These are phyloP conservation scores for Annulohypoxylon moriforme DNA, from an alignment of 495 filamentous ascomycete species.

Conservation along the genomic window DNA sequence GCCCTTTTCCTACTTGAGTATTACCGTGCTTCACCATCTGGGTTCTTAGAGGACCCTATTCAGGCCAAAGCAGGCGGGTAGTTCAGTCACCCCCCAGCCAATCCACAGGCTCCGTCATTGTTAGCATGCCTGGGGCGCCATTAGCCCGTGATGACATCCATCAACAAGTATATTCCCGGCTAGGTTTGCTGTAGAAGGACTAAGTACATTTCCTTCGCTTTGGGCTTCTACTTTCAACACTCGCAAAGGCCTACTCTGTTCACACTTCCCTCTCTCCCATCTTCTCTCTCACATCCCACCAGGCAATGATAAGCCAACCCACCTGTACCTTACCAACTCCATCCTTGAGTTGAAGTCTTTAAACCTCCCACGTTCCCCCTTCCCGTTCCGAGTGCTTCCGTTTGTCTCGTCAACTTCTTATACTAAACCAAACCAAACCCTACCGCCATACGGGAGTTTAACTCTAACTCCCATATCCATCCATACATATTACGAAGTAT, in stretches of 20 bases:
- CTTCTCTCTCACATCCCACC: conserved; percentile 36
- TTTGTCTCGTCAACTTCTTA: conserved; percentile 23
- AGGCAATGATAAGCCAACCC: conserved; percentile 43
- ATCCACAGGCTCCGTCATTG: conserved; percentile 45
- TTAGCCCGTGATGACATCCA: conserved; percentile 48
- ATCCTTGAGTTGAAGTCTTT: conserved; percentile 37
- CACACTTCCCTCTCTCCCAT: not conserved
- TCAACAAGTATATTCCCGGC: conserved; percentile 47
- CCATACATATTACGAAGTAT: conserved; percentile 18
- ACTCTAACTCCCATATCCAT: conserved; percentile 10
- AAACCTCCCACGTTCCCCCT: conserved; percentile 45
- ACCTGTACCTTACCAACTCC: conserved; percentile 32
- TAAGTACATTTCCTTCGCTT: conserved; percentile 44
- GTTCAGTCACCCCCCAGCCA: conserved; percentile 32
- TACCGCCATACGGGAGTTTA: conserved; percentile 13
- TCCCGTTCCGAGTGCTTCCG: conserved; percentile 34
- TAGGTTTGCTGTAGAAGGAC: conserved; percentile 47
- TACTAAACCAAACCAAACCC: conserved; percentile 15
- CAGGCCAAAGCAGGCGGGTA: conserved; percentile 45
- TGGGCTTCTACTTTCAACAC: conserved; percentile 41
- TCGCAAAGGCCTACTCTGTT: conserved; percentile 9
- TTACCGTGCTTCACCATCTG: conserved; percentile 44
- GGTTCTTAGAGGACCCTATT: conserved; percentile 30
- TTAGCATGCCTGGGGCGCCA: conserved; percentile 43
- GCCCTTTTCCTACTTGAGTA: conserved; percentile 49